phyloP scores from a whole-genome alignment of 768 basidiomycete genomes.

The Cyathus striatus region DNA sequence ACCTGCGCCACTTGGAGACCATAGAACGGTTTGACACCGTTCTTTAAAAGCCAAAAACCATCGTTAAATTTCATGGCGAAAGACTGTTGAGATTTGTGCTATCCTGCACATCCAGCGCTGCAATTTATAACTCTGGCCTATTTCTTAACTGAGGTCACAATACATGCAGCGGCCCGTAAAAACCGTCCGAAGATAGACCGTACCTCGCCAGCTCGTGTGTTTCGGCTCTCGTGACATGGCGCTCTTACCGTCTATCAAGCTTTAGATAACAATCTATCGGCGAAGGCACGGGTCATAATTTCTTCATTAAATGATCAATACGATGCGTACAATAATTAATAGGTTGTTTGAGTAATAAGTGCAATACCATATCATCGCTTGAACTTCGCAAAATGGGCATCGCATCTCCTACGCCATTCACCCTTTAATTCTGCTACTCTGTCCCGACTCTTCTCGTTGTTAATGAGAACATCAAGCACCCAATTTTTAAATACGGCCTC shows the following conservation, averaged over 20 bases:
- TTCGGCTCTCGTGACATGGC: too few relatives aligned
- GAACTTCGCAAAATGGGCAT: slow-evolving; percentile 12
- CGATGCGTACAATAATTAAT: too few relatives aligned
- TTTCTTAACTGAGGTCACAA: slow-evolving; percentile 2
- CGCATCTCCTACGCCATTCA: slow-evolving; percentile 13
- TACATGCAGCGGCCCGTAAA: not conserved
- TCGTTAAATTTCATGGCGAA: slow-evolving; percentile 72
- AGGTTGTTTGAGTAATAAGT: too few relatives aligned
- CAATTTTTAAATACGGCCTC: slow-evolving; percentile 17
- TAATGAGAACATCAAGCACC: slow-evolving; percentile 11
- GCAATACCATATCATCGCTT: too few relatives aligned
- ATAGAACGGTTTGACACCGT: slow-evolving; percentile 55
- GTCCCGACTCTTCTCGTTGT: slow-evolving; percentile 6
- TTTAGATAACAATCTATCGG: too few relatives aligned
- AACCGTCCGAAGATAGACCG: not conserved
- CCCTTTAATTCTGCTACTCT: slow-evolving; percentile 13
- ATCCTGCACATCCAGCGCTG: not conserved
- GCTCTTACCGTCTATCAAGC: too few relatives aligned
- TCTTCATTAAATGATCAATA: too few relatives aligned
- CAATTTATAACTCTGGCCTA: not conserved
- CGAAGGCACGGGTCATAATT: too few relatives aligned
- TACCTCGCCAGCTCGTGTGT: too few relatives aligned
- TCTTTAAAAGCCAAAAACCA: slow-evolving; percentile 65
- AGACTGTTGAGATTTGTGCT: not conserved
- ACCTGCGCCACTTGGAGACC: slow-evolving; percentile 58